Conservation (phyloP, 2,329 filamentous ascomycete genomes). For the Xylaria sp. region DNA sequence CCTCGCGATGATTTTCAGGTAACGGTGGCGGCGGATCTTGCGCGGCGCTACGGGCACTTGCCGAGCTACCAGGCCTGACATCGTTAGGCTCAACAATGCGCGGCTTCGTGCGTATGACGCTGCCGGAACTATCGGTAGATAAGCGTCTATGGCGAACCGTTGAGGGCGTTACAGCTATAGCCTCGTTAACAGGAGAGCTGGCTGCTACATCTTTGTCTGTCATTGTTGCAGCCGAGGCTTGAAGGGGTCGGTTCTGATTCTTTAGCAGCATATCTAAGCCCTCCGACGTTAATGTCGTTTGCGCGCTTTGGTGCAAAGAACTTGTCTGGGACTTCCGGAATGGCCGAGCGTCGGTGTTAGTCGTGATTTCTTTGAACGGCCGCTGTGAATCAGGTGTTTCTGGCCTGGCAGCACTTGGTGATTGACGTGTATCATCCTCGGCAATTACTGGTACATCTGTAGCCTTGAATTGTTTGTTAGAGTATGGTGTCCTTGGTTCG, state of each 20-base stretch:
- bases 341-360: conserved; percentile 55
- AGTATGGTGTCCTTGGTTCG: conserved; percentile 48
- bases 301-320: conserved; percentile 74
- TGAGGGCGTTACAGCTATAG: conserved; percentile 42
- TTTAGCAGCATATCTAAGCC: conserved; percentile 79
- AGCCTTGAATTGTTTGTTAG: conserved; percentile 47
- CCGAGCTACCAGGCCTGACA: conserved; percentile 72
- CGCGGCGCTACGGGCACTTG: conserved; percentile 61
- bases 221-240: conserved; percentile 31
- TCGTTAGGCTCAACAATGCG: conserved; percentile 47
- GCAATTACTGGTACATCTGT: conserved; percentile 57
- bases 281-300: conserved; percentile 82
- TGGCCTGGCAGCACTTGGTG: conserved; percentile 48
- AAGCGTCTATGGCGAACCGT: conserved; percentile 53
- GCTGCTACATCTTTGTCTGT: conserved; percentile 28
- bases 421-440: conserved; percentile 68
- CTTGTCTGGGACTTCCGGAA: conserved; percentile 47
- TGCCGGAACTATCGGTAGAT: conserved; percentile 55
- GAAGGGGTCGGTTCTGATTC: conserved; percentile 49
- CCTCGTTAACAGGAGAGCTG: conserved; percentile 36
- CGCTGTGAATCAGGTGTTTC: conserved; percentile 61
- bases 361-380: conserved; percentile 67
- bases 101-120: conserved; percentile 47
- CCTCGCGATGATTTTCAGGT: conserved; percentile 81
- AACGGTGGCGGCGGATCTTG: conserved; percentile 71